Conservation (phyloP, 352 stramenopile species). For the Phytophthora crassamura region DNA sequence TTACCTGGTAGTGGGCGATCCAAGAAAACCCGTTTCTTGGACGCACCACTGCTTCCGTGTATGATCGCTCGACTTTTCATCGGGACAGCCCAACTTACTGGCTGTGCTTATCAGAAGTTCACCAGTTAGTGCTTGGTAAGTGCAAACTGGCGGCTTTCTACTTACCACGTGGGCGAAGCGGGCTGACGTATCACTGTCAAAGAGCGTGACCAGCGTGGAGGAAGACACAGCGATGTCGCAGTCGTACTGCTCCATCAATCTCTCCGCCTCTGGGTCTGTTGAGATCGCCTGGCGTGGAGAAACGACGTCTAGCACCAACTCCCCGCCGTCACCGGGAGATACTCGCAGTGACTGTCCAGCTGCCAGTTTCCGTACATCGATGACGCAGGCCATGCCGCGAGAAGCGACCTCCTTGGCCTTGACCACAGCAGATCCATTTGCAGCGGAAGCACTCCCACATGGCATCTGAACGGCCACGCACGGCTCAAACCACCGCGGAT, state of each 20-base stretch:
- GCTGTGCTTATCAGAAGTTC: slow-evolving; percentile 28
- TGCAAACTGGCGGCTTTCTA: not conserved
- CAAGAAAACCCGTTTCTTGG: slow-evolving; percentile 64
- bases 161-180: slow-evolving; percentile 38
- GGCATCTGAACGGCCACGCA: slow-evolving; percentile 44
- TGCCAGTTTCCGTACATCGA: slow-evolving; percentile 17
- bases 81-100: slow-evolving; percentile 53
- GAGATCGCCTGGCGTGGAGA: slow-evolving; percentile 53
- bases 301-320: slow-evolving; percentile 21
- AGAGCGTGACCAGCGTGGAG: slow-evolving; percentile 72
- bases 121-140: slow-evolving; percentile 3
- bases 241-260: slow-evolving; percentile 70
- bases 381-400: slow-evolving; percentile 34
- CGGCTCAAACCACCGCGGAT: slow-evolving; percentile 65
- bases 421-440: not conserved
- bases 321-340: slow-evolving; percentile 21
- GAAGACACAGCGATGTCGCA: slow-evolving; percentile 79
- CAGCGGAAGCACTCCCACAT: not conserved
- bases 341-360: slow-evolving; percentile 18
- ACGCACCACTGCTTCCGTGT: slow-evolving; percentile 16
- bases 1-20: slow-evolving; percentile 49
- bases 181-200: slow-evolving; percentile 57
- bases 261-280: slow-evolving; percentile 53
- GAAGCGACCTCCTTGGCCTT: slow-evolving; percentile 59
- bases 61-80: slow-evolving; percentile 62